Evolutionary conservation across 1,139 yeast genomes (phyloP), one percentile per base, ranked within the genome.

Genomic region (Chernovozyma sophiae-reginae): DNA sequence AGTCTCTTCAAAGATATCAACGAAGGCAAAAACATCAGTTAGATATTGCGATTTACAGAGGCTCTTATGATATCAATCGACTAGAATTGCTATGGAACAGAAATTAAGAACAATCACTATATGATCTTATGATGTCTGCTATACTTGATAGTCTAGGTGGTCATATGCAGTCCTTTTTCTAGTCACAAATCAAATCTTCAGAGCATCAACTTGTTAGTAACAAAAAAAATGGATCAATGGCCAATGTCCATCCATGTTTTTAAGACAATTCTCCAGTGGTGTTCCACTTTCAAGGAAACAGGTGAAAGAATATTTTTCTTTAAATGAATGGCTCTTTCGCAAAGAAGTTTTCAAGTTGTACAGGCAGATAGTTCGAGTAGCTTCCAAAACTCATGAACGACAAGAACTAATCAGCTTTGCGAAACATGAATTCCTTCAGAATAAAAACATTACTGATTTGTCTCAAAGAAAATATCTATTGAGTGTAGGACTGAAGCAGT

Each of bases 311-410:
- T 41, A 60, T 2, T 42, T 65, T 15, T 53, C 73, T 3, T 51
- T 70, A 4, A 72, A 70, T 27, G 75, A 70, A 42, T 70, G 68
- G 43, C 40, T 69, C 16, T 68, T 69, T 36, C 56, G 72, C 25
- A 61, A 55, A 34, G 58, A 60, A 38, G 57, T 68, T 7, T 50
- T 52, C 22, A 46, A 52, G 17, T 57, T 62, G 2, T 70, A 70
- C 45, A 51, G 71, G 31, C 59, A 57, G 19, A 51, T 68, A 17
- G 44, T 62, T 33, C 43, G 74, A 31, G 50, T 60, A 32, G 51
- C 68, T 18, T 62, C 65, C 43, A 55, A 56, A 35, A 58, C 59
- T 33, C 74, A 68, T 44, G 73, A 70, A 41, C 55, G 55, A 25
- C 44, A 51, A 1, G 72, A 65, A n/a, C 47, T 70, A 34, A 52